Evolutionary conservation across 2,329 filamentous ascomycete genomes (phyloP).

Genomic region (Torrubiellomyces zombiae): DNA sequence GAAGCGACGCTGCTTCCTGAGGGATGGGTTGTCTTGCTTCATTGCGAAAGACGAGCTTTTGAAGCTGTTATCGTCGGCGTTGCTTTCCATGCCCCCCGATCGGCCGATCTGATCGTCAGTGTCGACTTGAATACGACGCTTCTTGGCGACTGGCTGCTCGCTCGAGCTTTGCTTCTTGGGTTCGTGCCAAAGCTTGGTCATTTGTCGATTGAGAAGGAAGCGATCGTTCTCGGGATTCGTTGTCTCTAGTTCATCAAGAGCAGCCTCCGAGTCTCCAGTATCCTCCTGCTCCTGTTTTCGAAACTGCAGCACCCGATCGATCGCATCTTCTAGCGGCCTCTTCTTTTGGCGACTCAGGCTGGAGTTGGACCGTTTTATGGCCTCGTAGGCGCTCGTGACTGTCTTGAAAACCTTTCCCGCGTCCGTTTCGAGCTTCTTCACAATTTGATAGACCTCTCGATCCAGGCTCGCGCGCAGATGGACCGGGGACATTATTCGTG

Average conservation of each 20-base stretch:
- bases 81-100: conserved; percentile 2
- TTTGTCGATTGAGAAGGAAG: conserved; percentile 24
- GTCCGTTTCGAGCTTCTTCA: conserved; percentile 51
- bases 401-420: conserved; percentile 30
- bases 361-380: conserved; percentile 73
- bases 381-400: conserved; percentile 52
- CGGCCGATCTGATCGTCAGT: conserved; percentile 9
- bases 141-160: conserved; percentile 15
- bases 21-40: conserved; percentile 14
- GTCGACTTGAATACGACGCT: conserved; percentile 14
- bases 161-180: conserved; percentile 4
- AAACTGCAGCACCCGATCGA: conserved; percentile 65
- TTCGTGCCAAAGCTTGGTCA: conserved; percentile 23
- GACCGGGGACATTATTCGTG: conserved; percentile 2
- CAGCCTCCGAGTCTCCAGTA: conserved; percentile 34
- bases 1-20: conserved; percentile 13
- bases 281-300: conserved; percentile 48
- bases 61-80: neutral
- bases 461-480: conserved; percentile 29
- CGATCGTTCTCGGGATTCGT: conserved; percentile 16
- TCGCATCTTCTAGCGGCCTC: conserved; percentile 64
- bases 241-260: conserved; percentile 23
- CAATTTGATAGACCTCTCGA: conserved; percentile 60
- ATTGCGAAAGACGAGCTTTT: conserved; percentile 1
- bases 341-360: conserved; percentile 72